Conservation (phyloP, 768 basidiomycete species). For the Tulasnella calospora region DNA sequence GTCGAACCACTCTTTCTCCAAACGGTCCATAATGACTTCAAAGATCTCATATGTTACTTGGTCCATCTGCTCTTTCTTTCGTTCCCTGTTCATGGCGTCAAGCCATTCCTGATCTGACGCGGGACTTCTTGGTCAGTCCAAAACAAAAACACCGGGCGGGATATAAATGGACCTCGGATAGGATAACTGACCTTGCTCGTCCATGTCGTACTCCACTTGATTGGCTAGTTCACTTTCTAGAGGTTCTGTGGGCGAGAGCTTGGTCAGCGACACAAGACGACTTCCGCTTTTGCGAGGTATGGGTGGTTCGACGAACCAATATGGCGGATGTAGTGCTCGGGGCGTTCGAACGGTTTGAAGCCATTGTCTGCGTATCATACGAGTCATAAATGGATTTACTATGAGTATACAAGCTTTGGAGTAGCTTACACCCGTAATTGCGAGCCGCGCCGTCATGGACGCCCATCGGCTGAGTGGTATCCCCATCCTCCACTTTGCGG, state of each 20-base stretch:
- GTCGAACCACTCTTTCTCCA: constrained; percentile 99
- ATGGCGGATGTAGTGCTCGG: constrained; percentile 85
- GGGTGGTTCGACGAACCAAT: constrained; percentile 54
- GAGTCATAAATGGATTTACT: constrained; percentile 32
- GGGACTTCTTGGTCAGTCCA: not conserved
- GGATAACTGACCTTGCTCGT: constrained; percentile 75
- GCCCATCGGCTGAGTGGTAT: constrained; percentile 55
- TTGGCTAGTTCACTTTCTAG: constrained; percentile 85
- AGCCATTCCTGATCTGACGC: constrained; percentile 88
- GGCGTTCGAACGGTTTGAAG: constrained; percentile 63
- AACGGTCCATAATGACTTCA: constrained; percentile 92
- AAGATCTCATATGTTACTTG: constrained; percentile 78
- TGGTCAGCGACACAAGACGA: not conserved
- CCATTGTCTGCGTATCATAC: constrained; percentile 48
- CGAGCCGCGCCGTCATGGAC: constrained; percentile 59
- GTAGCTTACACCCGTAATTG: constrained; percentile 66
- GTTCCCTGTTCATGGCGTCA: constrained; percentile 72
- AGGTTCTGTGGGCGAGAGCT: constrained; percentile 54
- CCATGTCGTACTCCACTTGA: constrained; percentile 99
- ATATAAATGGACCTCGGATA: not conserved
- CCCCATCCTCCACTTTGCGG: constrained; percentile 59
- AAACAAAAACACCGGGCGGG: constrained; percentile 16
- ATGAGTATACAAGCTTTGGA: not conserved
- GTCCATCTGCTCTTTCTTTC: constrained; percentile 69
- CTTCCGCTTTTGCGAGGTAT: not conserved